phyloP scores from a whole-genome alignment of 129 eudicot species.

The Tagetes erecta region DNA sequence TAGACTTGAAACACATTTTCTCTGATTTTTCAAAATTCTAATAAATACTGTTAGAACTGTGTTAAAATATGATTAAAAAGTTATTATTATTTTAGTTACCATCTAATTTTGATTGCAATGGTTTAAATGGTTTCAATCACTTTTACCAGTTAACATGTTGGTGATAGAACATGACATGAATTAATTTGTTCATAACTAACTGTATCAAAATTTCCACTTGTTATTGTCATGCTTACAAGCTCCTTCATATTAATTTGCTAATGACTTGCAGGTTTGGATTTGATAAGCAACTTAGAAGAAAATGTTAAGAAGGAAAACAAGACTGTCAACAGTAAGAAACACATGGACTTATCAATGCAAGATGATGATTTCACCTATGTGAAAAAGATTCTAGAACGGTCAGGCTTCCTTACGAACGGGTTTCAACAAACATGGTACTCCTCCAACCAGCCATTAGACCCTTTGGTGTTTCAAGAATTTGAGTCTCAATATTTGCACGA shows the following conservation, averaged over 20 bases:
- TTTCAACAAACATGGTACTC: conserved; percentile 44
- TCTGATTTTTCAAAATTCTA: neutral
- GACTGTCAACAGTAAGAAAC: conserved; percentile 15
- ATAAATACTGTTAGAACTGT: neutral
- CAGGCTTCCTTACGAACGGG: conserved; percentile 53
- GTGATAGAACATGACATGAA: neutral
- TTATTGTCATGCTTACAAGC: neutral
- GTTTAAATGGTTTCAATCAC: neutral
- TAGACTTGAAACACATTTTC: neutral
- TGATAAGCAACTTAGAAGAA: conserved; percentile 4
- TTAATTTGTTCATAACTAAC: neutral
- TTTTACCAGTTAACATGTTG: neutral
- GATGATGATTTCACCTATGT: conserved; percentile 59
- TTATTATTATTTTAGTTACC: no score
- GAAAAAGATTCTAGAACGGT: conserved; percentile 56
- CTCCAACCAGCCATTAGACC: conserved; percentile 51
- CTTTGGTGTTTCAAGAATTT: conserved; percentile 54
- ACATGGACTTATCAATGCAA: conserved; percentile 14
- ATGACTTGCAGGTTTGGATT: conserved; percentile 30
- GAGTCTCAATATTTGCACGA: conserved; percentile 61
- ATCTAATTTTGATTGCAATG: neutral
- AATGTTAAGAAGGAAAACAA: conserved; percentile 24
- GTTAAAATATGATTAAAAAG: neutral
- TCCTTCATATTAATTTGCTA: neutral
- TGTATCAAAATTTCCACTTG: neutral